Evolutionary conservation across 164 flowering plant genomes (phyloP).

Genomic region (Piper betle): DNA sequence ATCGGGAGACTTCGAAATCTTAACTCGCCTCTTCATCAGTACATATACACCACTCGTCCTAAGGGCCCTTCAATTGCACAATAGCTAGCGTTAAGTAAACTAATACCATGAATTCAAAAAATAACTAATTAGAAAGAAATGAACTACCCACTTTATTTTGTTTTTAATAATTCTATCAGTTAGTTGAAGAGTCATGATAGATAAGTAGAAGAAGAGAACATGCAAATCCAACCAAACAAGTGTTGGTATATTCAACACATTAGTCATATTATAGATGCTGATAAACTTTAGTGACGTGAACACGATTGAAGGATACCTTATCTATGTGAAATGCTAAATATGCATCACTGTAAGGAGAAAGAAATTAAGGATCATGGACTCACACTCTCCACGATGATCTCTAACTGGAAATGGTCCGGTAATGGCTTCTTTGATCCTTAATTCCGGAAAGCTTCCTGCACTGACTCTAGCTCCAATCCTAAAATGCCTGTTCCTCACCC

Average conservation of each 20-base stretch:
- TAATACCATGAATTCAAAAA: too few species aligned
- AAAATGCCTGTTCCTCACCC: constrained; percentile 55
- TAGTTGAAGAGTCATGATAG: background rate
- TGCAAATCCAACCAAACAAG: too few species aligned
- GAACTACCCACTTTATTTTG: too few species aligned
- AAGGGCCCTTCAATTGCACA: too few species aligned
- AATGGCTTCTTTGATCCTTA: constrained; percentile 41
- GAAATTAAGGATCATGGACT: background rate
- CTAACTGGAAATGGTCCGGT: constrained; percentile 47
- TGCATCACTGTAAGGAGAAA: background rate
- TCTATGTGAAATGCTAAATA: background rate
- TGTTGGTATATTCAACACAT: background rate
- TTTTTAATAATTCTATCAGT: too few species aligned
- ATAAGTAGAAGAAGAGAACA: background rate
- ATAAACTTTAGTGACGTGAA: background rate
- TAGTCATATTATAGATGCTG: background rate
- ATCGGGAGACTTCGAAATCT: too few species aligned
- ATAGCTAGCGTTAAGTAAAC: too few species aligned
- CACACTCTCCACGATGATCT: constrained; percentile 55
- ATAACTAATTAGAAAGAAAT: too few species aligned
- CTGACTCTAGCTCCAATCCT: constrained; percentile 43
- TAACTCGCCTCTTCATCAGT: too few species aligned
- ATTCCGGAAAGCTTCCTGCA: constrained; percentile 17
- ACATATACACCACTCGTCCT: too few species aligned
- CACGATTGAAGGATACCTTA: too few species aligned